Conservation (phyloP, 306 rosid genomes). For the Astragalus glycyphyllos region DNA sequence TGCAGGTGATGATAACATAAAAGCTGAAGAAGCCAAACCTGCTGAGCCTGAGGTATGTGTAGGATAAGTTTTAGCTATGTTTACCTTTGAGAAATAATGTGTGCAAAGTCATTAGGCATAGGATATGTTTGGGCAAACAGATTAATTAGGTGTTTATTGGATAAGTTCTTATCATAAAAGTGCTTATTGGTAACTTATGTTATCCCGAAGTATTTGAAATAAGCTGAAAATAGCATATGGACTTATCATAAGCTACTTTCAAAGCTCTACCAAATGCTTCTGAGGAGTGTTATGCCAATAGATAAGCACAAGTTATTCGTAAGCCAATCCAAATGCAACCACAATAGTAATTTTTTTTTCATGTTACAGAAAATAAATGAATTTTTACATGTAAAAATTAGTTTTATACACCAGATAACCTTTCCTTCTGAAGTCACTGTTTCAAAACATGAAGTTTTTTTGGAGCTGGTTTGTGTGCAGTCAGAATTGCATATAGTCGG, state of each 20-base stretch:
- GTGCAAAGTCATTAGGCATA: conserved; percentile 3
- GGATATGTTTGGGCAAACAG: not conserved
- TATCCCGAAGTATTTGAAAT: too few species aligned
- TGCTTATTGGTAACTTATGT: too few species aligned
- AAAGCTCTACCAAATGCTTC: too few species aligned
- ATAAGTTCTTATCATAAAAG: too few species aligned
- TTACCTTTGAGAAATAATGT: not conserved
- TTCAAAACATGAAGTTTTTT: not conserved
- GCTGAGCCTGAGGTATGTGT: conserved; percentile 63
- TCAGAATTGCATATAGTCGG: too few species aligned
- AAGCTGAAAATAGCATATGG: too few species aligned
- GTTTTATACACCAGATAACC: not conserved
- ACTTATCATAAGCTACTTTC: too few species aligned
- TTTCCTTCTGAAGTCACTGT: conserved; percentile 19
- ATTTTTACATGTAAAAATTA: not conserved
- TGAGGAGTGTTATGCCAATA: too few species aligned
- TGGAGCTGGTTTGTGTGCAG: too few species aligned
- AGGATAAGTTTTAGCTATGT: conserved; percentile 27
- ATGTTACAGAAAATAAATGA: not conserved
- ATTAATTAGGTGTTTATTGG: too few species aligned
- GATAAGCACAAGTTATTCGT: too few species aligned
- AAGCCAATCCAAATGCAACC: not conserved
- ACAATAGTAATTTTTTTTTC: not conserved
- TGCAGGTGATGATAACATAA: conserved; percentile 83
- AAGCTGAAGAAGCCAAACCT: conserved; percentile 79